A percentile compares a stretch with the other conserved stretches of the same genome.
Conservation (phyloP, 441 rosid genomes). For the Bruguiera hainesii region DNA sequence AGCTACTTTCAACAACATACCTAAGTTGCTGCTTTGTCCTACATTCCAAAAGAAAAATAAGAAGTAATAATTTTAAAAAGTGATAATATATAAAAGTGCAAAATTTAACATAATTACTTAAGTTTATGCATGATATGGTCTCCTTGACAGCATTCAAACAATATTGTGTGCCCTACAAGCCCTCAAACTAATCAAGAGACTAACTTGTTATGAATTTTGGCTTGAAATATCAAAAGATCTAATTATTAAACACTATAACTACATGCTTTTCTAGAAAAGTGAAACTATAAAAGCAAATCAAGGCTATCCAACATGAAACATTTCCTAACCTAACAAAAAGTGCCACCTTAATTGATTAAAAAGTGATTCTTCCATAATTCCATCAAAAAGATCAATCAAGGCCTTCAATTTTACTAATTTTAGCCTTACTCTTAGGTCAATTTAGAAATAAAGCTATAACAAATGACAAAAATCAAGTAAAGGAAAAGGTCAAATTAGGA, state of each 20-base stretch:
- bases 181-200: not conserved
- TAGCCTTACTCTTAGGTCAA: conserved; percentile 63
- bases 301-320: no score
- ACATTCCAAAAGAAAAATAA: conserved; percentile 21
- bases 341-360: conserved; percentile 90
- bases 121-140: no score
- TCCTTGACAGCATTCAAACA: no score
- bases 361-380: conserved; percentile 87
- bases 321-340: no score
- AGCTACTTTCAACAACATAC: conserved; percentile 83
- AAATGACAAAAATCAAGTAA: conserved; percentile 14
- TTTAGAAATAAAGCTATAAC: conserved; percentile 86
- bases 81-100: conserved; percentile 10
- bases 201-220: not conserved
- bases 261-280: not conserved
- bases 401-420: conserved; percentile 74
- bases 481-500: conserved; percentile 3
- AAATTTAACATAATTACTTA: no score
- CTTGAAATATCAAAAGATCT: no score
- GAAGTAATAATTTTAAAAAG: conserved; percentile 7
- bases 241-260: not conserved
- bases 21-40: conserved; percentile 98
- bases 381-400: conserved; percentile 83
- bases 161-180: no score
- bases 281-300: not conserved